Percentiles rank a stretch among this genome's conserved stretches.
These are phyloP conservation scores for Arthroderma uncinatum DNA, from an alignment of 2,329 filamentous ascomycete genomes.

Conservation along the genomic window DNA sequence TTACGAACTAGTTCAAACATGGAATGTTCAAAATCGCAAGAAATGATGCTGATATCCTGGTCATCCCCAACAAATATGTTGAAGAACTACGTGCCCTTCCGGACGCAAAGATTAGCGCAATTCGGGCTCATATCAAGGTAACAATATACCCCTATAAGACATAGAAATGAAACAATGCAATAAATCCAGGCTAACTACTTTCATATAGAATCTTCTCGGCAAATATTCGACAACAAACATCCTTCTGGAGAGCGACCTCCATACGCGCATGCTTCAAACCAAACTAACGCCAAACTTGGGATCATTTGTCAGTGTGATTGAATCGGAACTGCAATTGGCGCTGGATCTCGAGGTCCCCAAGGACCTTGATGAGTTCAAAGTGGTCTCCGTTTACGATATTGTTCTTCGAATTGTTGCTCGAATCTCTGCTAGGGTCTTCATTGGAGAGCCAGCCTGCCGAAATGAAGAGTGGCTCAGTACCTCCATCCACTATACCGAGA, in stretches of 20 bases:
- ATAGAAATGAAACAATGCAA: background rate
- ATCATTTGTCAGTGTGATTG: background rate
- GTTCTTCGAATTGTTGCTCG: conserved; percentile 26
- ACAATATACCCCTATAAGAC: background rate
- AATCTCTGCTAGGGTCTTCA: conserved; percentile 32
- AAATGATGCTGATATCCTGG: conserved; percentile 16
- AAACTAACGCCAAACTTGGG: conserved; percentile 17
- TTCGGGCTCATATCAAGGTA: conserved; percentile 17
- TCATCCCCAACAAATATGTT: conserved; percentile 20
- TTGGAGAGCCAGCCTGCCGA: conserved; percentile 27
- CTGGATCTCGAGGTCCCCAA: background rate
- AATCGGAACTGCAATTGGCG: background rate
- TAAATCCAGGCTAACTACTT: background rate
- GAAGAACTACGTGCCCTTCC: conserved; percentile 19
- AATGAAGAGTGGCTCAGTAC: conserved; percentile 32
- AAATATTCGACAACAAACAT: background rate
- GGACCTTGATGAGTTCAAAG: background rate
- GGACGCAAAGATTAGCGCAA: conserved; percentile 14
- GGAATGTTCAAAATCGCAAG: conserved; percentile 12
- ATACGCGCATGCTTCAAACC: conserved; percentile 7
- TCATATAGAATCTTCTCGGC: background rate
- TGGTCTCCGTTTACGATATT: background rate
- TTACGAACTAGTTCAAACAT: conserved; percentile 10
- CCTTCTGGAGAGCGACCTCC: background rate
- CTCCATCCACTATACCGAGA: conserved; percentile 26